Evolutionary conservation across 106 monocot species (phyloP), one percentile per base, ranked within the genome.

Genomic region (Phalaenopsis aphrodite): DNA sequence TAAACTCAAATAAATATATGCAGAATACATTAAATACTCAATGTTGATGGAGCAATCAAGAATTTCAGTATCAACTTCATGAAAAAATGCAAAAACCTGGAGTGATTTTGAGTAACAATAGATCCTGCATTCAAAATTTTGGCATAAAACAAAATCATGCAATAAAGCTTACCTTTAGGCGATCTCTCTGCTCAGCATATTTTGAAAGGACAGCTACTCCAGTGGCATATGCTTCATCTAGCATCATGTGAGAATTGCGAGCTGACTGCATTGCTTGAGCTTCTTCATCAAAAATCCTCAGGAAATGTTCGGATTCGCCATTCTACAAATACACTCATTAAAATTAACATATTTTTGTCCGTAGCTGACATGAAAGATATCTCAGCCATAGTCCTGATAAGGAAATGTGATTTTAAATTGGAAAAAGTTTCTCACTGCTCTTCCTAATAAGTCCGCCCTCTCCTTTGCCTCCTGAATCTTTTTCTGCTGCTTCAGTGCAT

Each of bases 241-340:
- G 87, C 97, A 94, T 85, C 79, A 80, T 85, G 68, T 89, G 90
- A 18, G 97, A 97, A 78, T 89, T 97, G 68, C 82, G 94, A 47
- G 94, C 94, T 55, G 91, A 90, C 84, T 92, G 85, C 90, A 94
- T 86, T 75, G 97, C 97, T 72, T 86, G 90, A 18, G 93, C 75
- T 84, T 97, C 96, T 0, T 97, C 96, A 80, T 97, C 94, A 84
- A 97, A 94, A 79, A 97, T 92, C 75, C 87, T 94, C 81, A 97
- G 80, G 42, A 97, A 38, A 66, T 97, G 94, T 45, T 85, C 87
- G 12, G 88, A 90, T 17, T 92, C 92, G 14, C 96, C 90, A 87
- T 86, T 94, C 96, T 97, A 86, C 79, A 87, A 56, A 61, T 47
- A 9, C 18, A 24, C 48, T 77, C 18, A 55, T 79, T n/a, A 30